Percentiles rank a stretch among this genome's conserved stretches.
Conservation (phyloP, 2,329 filamentous ascomycete genomes). For the Fusarium temperatum region DNA sequence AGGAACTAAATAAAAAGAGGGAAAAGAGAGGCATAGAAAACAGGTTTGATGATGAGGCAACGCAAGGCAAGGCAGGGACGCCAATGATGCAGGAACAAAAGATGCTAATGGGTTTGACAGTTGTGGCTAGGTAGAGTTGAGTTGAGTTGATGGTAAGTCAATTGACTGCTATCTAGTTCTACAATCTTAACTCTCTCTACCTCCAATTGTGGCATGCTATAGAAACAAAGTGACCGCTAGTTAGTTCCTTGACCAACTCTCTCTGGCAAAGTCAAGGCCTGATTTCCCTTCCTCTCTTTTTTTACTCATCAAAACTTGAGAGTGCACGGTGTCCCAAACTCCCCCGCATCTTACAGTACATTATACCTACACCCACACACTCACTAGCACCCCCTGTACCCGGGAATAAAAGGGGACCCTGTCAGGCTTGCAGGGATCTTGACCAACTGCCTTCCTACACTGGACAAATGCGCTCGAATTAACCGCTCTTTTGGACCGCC, state of each 20-base stretch:
- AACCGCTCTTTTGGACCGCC: conserved; percentile 27
- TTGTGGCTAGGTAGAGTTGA: not conserved
- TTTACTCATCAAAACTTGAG: not conserved
- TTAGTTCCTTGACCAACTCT: not conserved
- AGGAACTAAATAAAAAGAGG: not conserved
- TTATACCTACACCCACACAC: not conserved
- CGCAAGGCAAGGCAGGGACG: not conserved
- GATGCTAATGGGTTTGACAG: not conserved
- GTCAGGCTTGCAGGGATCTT: conserved; percentile 13
- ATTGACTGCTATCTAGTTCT: not conserved
- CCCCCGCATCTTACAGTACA: conserved; percentile 30
- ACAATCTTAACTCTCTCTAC: not conserved
- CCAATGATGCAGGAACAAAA: conserved; percentile 29
- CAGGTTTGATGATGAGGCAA: conserved; percentile 10
- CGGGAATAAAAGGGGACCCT: conserved; percentile 20
- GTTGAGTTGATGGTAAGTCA: not conserved
- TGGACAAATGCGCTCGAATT: conserved; percentile 17
- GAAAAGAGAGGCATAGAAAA: not conserved
- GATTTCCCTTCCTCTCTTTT: not conserved
- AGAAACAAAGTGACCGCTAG: not conserved
- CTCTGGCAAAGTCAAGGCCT: not conserved
- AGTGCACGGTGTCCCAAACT: conserved; percentile 25
- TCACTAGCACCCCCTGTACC: conserved; percentile 10
- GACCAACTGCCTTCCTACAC: conserved; percentile 33
- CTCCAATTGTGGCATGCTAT: not conserved